phyloP scores from a whole-genome alignment of 139 green algal genomes.

The Ulvella scutata region DNA sequence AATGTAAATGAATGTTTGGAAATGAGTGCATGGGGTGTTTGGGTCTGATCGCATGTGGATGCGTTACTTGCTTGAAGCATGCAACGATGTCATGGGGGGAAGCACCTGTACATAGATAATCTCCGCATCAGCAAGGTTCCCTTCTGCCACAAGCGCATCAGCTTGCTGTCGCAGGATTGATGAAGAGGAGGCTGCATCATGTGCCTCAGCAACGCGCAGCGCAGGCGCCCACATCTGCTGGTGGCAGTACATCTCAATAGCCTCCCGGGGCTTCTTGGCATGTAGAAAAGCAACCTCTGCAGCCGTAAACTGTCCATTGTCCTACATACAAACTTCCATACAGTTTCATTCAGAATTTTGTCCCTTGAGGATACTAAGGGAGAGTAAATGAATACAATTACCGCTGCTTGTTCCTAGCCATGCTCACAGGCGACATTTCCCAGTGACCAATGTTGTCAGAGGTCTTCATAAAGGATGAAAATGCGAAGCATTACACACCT shows the following conservation, averaged over 20 bases:
- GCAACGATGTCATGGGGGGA: background rate
- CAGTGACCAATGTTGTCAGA: no score
- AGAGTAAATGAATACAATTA: background rate
- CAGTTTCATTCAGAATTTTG: background rate
- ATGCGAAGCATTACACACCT: conserved; percentile 52
- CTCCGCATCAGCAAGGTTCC: background rate
- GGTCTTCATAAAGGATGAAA: background rate
- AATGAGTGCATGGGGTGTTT: background rate
- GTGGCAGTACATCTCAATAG: conserved; percentile 70
- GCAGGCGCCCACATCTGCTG: conserved; percentile 52
- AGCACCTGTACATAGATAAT: background rate
- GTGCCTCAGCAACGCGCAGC: conserved; percentile 47
- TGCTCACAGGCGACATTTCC: no score
- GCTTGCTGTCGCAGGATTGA: conserved; percentile 46
- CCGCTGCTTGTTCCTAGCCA: background rate
- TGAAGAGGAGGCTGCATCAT: conserved; percentile 32
- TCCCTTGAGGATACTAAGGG: background rate
- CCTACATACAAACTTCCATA: conserved; percentile 4
- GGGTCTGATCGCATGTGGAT: no score
- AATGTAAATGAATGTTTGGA: background rate
- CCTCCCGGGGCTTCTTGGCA: conserved; percentile 51
- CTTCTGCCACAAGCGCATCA: background rate
- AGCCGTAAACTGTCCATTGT: background rate
- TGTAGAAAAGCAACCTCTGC: conserved; percentile 6
- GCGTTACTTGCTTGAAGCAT: background rate